Base-by-base conservation (phyloP, 2,329 filamentous ascomycete genomes). In the Hymenoscyphus infarciens region DNA sequence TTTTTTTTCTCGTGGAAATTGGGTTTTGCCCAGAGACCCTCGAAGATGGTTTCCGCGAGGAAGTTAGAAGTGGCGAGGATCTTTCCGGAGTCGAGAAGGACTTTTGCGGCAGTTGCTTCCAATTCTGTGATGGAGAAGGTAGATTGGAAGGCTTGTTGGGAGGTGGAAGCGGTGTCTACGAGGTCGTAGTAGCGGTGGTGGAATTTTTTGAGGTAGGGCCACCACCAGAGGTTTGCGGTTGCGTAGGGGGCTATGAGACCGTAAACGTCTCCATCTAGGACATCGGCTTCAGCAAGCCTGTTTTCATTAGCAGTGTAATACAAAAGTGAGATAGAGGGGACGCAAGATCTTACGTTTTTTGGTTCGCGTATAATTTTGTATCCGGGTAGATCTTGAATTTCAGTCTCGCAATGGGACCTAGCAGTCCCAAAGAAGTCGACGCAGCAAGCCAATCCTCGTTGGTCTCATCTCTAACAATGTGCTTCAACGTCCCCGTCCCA, bases 181-280 rank as follows among this genome's bases (percentile, higher is more conserved):
- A 66, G 60, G n/a, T 67, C 64, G 55, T 67, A 67, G 42, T 66
- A 67, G 27, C 65, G 59, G 25, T 67, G 65, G 29, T 67, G 65
- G 29, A 67, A 67, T 29, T 65, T 63, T 16, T 61, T 61, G 7
- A 62, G 57, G 49, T 67, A 67, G 16, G 65, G 65, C 65, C 65
- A 67, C 65, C 65, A 67, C 65, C 42, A 39, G 7, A 67, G 61
- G 38, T 67, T 67, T 13, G 63, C 65, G 3, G 65, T 67, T 1
- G 65, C 65, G 56, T 67, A 67, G 35, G 65, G 65, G 6, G 65
- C 61, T 45, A 67, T 65, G 1, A 67, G 59, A 2, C 63, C 65
- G 35, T 65, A 65, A 16, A 67, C 65, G 35, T 67, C 63, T 11
- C 65, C 63, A 39, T 67, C 49, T 16, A 67, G 38, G 5, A 67